Percentiles rank a stretch among this genome's conserved stretches.
Conservation (phyloP, 1,284 basidiomycete species). For the Leccinum subspadiceum region DNA sequence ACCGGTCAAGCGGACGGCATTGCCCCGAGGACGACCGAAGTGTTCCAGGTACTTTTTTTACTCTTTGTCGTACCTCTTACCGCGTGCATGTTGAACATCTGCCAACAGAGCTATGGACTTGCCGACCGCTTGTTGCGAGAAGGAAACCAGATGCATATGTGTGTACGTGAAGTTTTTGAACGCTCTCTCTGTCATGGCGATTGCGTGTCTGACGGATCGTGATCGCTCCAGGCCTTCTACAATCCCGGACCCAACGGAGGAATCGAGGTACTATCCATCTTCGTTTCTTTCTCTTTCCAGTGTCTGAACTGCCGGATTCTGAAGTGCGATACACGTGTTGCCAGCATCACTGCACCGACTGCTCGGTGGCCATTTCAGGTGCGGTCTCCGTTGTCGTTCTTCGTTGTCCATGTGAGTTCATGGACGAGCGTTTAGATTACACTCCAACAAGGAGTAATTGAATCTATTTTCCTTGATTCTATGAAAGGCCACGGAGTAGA, state of each 20-base stretch:
- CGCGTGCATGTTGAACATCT: neutral
- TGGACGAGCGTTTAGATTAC: slow-evolving; percentile 44
- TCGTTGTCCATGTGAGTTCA: neutral
- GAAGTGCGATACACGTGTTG: slow-evolving; percentile 39
- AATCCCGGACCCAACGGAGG: too few relatives aligned
- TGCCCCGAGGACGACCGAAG: too few relatives aligned
- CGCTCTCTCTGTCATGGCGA: slow-evolving; percentile 37
- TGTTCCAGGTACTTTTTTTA: too few relatives aligned
- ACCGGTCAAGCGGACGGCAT: too few relatives aligned
- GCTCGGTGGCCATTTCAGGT: slow-evolving; percentile 69
- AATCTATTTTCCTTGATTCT: slow-evolving; percentile 63
- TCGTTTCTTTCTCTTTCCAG: too few relatives aligned
- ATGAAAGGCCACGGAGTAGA: slow-evolving; percentile 48
- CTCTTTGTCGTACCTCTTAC: too few relatives aligned
- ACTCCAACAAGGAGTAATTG: slow-evolving; percentile 70
- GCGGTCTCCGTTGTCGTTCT: neutral
- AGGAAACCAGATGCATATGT: slow-evolving; percentile 67
- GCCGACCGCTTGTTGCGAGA: slow-evolving; percentile 63
- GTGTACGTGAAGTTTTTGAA: slow-evolving; percentile 41
- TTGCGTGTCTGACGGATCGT: too few relatives aligned
- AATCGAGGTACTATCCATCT: too few relatives aligned
- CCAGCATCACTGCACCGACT: slow-evolving; percentile 55
- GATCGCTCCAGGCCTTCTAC: too few relatives aligned
- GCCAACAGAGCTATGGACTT: slow-evolving; percentile 65
- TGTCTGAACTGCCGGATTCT: too few relatives aligned